Percentiles rank a stretch among this genome's conserved stretches.
phyloP scores from a whole-genome alignment of 139 green algal genomes.

The Chlamydomonas applanata region DNA sequence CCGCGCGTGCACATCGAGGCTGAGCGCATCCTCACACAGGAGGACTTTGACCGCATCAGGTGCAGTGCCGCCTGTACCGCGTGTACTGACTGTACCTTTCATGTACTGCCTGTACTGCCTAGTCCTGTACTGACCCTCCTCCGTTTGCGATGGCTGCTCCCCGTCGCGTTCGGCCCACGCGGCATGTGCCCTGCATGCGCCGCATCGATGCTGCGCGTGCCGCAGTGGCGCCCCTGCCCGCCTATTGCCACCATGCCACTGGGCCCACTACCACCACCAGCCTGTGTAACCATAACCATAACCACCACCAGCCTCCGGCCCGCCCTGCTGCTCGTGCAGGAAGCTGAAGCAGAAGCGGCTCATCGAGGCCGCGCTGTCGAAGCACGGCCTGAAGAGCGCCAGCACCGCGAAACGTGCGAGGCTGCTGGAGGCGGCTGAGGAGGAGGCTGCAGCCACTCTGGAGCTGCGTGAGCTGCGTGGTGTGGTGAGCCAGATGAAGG shows the following conservation, averaged over 20 bases:
- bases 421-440: constrained; percentile 61
- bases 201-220: too few species aligned
- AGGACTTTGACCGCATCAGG: constrained; percentile 87
- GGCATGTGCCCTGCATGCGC: too few species aligned
- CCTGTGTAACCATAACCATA: background rate
- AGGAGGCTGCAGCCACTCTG: constrained; percentile 72
- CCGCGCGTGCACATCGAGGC: constrained; percentile 56
- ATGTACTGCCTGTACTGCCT: too few species aligned
- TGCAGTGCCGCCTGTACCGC: constrained; percentile 36
- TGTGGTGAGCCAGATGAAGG: constrained; percentile 45
- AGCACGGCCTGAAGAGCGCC: constrained; percentile 78
- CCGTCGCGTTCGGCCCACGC: too few species aligned
- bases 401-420: constrained; percentile 43
- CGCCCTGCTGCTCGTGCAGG: constrained; percentile 1
- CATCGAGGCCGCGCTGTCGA: constrained; percentile 71
- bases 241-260: background rate
- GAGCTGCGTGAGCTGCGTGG: constrained; percentile 34
- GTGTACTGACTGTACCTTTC: too few species aligned
- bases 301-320: background rate
- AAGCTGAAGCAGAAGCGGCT: constrained; percentile 52
- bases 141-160: too few species aligned
- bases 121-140: too few species aligned
- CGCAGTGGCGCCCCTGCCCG: too few species aligned
- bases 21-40: constrained; percentile 74
- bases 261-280: background rate